These are phyloP conservation scores for Ramichloridium luteum DNA, from an alignment of 2,329 filamentous ascomycete species.

Conservation along the genomic window DNA sequence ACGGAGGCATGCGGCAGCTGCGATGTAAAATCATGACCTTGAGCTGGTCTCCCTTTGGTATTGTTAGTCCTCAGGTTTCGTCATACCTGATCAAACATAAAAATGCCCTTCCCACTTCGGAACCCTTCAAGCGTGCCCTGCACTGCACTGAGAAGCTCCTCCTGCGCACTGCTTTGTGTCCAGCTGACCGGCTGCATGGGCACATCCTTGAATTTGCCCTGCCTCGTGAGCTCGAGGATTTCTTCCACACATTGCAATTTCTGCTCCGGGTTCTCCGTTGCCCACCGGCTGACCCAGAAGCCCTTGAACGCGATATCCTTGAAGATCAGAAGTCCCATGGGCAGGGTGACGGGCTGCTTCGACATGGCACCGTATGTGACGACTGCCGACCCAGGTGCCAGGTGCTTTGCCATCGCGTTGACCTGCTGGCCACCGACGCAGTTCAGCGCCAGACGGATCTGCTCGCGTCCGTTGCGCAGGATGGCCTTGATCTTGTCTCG, in stretches of 20 bases:
- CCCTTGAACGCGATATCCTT: slow-evolving; percentile 80
- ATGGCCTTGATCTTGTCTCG: slow-evolving; percentile 47
- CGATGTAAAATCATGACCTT: too few relatives aligned
- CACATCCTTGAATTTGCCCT: slow-evolving; percentile 68
- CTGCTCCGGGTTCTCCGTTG: slow-evolving; percentile 56
- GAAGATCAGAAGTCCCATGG: slow-evolving; percentile 82
- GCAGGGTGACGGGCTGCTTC: slow-evolving; percentile 68
- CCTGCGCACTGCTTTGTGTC: slow-evolving; percentile 66
- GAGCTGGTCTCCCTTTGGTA: too few relatives aligned
- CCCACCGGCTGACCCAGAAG: slow-evolving; percentile 93
- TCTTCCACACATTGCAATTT: slow-evolving; percentile 76
- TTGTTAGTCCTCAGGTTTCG: too few relatives aligned
- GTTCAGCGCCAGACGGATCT: slow-evolving; percentile 70
- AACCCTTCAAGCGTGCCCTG: slow-evolving; percentile 76
- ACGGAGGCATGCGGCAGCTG: too few relatives aligned
- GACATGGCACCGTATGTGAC: slow-evolving; percentile 97
- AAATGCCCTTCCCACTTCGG: slow-evolving; percentile 77
- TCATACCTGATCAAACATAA: slow-evolving; percentile 56
- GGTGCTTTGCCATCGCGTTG: slow-evolving; percentile 60
- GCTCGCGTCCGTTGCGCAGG: slow-evolving; percentile 59
- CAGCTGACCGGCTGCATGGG: slow-evolving; percentile 74
- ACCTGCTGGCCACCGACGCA: slow-evolving; percentile 87
- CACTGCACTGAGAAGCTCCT: slow-evolving; percentile 58
- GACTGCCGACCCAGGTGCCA: slow-evolving; percentile 56
- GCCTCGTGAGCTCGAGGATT: slow-evolving; percentile 61